Conservation (phyloP, 1,284 basidiomycete species). For the Bondarzewia mesenterica region DNA sequence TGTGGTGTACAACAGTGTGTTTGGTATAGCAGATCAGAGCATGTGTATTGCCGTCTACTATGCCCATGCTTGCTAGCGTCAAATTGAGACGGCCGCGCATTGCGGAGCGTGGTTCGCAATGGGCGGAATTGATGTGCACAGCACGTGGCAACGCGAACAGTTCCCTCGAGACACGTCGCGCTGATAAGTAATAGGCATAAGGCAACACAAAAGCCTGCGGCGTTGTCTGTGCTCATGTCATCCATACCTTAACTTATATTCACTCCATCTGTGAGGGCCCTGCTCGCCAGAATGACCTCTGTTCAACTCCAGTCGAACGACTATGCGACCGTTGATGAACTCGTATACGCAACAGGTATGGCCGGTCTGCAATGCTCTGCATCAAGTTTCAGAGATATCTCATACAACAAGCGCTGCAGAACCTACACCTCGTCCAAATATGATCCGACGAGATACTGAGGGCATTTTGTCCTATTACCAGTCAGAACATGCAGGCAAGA, state of each 20-base stretch:
- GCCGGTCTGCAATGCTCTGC: background rate
- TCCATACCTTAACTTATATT: background rate
- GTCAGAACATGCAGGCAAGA: constrained; percentile 18
- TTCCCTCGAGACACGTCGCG: too few species aligned
- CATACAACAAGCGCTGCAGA: background rate
- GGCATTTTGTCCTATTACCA: constrained; percentile 30
- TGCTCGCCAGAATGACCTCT: background rate
- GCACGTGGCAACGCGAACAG: background rate
- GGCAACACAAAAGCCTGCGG: too few species aligned
- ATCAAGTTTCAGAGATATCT: background rate
- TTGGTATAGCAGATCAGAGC: background rate
- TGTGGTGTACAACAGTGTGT: background rate
- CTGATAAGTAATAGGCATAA: too few species aligned
- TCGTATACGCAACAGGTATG: background rate
- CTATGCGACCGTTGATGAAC: background rate
- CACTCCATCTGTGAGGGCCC: background rate
- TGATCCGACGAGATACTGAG: constrained; percentile 20
- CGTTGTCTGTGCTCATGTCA: too few species aligned
- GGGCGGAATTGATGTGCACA: background rate
- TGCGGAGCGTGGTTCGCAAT: background rate
- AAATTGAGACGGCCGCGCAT: too few species aligned
- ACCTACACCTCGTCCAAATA: constrained; percentile 6
- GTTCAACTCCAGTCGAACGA: background rate
- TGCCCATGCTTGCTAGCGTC: too few species aligned
- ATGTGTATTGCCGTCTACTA: too few species aligned